phyloP scores from a whole-genome alignment of 1,284 basidiomycete genomes.

The Irpex sp. region DNA sequence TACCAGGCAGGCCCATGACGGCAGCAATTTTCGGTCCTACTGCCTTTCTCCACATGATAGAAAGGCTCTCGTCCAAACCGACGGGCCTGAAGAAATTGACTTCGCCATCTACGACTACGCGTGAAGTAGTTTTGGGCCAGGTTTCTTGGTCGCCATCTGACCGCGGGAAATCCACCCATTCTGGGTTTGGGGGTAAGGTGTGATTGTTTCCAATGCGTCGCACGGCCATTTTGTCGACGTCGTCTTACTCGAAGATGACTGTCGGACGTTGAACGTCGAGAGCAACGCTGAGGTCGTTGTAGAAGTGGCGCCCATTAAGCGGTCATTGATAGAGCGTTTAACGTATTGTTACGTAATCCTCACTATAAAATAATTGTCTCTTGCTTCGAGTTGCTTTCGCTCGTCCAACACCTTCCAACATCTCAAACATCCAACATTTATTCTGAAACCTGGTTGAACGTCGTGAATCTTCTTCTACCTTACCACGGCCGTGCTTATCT shows the following conservation, averaged over 20 bases:
- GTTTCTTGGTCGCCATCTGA: constrained; percentile 52
- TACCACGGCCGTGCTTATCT: constrained; percentile 54
- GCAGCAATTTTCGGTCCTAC: constrained; percentile 56
- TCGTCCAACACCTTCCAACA: too few relatives aligned
- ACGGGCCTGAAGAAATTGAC: constrained; percentile 68
- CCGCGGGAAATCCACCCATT: constrained; percentile 53
- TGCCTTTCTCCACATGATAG: constrained; percentile 57
- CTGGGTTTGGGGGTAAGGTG: constrained; percentile 46
- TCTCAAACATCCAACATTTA: too few relatives aligned
- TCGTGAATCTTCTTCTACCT: too few relatives aligned
- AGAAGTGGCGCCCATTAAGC: too few relatives aligned
- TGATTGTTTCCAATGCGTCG: constrained; percentile 20
- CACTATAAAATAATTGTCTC: too few relatives aligned
- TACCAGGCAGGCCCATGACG: constrained; percentile 47
- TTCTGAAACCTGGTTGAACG: too few relatives aligned
- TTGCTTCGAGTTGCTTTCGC: too few relatives aligned
- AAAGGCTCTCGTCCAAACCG: constrained; percentile 41
- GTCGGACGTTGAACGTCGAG: background rate
- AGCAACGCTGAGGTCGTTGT: background rate
- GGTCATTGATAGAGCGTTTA: too few relatives aligned
- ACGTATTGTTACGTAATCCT: too few relatives aligned
- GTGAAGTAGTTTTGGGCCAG: constrained; percentile 56
- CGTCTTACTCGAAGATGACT: background rate
- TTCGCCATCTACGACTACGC: constrained; percentile 47
- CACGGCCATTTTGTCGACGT: constrained; percentile 32